Conservation (phyloP, 2,329 filamentous ascomycete genomes). For the Ploettnerulaceae sp. region DNA sequence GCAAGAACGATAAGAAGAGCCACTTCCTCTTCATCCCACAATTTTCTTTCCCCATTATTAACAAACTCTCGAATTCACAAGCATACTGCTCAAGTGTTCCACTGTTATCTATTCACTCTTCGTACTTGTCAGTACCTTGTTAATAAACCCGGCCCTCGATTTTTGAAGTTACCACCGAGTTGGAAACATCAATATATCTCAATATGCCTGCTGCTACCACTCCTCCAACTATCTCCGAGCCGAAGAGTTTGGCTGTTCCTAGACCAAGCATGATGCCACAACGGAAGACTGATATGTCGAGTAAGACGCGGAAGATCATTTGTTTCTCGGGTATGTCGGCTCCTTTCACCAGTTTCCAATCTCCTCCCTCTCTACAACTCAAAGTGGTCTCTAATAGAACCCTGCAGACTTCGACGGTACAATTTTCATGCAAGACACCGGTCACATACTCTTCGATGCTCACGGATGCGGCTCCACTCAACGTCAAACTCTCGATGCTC, state of each 20-base stretch:
- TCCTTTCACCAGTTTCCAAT: neutral
- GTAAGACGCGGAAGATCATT: constrained; percentile 51
- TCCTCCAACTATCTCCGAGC: constrained; percentile 31
- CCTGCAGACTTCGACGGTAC: constrained; percentile 62
- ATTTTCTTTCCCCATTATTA: neutral
- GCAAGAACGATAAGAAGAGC: neutral
- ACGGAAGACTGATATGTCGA: constrained; percentile 29
- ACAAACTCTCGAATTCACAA: neutral
- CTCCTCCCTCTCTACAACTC: neutral
- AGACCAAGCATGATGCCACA: constrained; percentile 26
- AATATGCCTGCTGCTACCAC: constrained; percentile 40
- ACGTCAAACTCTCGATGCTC: constrained; percentile 53
- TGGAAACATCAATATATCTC: constrained; percentile 10
- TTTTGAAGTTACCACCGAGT: neutral
- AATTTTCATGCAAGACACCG: constrained; percentile 68
- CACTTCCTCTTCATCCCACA: neutral
- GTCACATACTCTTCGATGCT: constrained; percentile 63
- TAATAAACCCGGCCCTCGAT: too few species aligned
- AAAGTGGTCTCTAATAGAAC: constrained; percentile 12
- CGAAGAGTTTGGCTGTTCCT: constrained; percentile 30
- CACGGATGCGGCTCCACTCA: constrained; percentile 56
- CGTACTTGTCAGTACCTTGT: constrained; percentile 1
- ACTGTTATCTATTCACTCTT: neutral
- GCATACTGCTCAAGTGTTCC: neutral
- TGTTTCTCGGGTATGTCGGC: constrained; percentile 49